Evolutionary conservation across 768 basidiomycete species (phyloP).

Genomic region (Solioccasus polychromus): DNA sequence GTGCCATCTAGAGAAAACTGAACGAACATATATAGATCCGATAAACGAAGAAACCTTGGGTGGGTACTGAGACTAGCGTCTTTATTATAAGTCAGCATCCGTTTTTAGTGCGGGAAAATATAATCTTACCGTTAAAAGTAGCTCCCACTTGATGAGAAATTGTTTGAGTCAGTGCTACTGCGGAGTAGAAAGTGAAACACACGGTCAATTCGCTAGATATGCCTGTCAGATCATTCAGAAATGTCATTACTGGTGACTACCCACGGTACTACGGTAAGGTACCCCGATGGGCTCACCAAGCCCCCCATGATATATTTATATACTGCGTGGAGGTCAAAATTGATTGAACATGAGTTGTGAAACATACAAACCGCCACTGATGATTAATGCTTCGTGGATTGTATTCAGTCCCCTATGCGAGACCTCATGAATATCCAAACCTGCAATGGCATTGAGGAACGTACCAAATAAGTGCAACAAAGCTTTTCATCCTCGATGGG

Average conservation of each 20-base stretch:
- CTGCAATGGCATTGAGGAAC: too few relatives aligned
- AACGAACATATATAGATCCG: background rate
- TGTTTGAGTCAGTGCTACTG: background rate
- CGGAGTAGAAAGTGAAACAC: background rate
- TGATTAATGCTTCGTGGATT: background rate
- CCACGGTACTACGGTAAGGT: background rate
- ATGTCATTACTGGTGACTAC: background rate
- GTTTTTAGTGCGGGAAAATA: background rate
- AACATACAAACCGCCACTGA: slow-evolving; percentile 3
- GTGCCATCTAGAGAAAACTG: background rate
- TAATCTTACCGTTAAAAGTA: background rate
- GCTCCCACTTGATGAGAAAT: background rate
- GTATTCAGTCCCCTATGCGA: slow-evolving; percentile 1
- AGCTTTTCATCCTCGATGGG: background rate
- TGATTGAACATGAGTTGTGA: background rate
- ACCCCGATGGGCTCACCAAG: background rate
- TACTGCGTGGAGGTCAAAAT: background rate
- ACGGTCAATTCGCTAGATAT: background rate
- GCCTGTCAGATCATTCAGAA: background rate
- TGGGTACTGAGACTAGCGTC: background rate
- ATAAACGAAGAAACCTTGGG: background rate
- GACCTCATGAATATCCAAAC: too few relatives aligned
- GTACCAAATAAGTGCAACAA: background rate
- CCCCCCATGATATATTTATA: slow-evolving; percentile 1
- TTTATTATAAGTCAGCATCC: background rate